phyloP scores from a whole-genome alignment of 1,139 yeast genomes.

The Nakaseomyces kungkrabaensis region DNA sequence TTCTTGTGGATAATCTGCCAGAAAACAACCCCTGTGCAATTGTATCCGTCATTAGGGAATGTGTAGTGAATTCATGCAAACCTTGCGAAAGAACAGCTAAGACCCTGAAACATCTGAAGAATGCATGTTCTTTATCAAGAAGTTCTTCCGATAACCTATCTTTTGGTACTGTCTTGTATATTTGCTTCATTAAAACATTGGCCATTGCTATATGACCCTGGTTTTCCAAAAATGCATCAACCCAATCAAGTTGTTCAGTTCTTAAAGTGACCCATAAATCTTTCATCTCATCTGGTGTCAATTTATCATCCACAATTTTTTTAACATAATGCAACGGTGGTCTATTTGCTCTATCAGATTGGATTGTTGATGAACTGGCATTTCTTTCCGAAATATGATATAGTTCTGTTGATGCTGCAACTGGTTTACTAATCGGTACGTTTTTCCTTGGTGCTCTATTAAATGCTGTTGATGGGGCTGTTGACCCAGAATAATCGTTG shows the following conservation, averaged over 20 bases:
- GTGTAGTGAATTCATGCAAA: conserved; percentile 44
- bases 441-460: not conserved
- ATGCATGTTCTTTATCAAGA: conserved; percentile 48
- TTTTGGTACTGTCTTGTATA: conserved; percentile 21
- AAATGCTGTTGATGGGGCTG: not conserved
- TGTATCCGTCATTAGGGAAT: conserved; percentile 45
- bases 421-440: not conserved
- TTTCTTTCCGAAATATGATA: conserved; percentile 8
- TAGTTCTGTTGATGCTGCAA: conserved; percentile 2
- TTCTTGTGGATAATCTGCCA: conserved; percentile 61
- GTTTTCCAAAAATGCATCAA: conserved; percentile 61
- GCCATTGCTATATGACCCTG: conserved; percentile 87
- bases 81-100: conserved; percentile 48
- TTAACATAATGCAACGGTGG: conserved; percentile 76
- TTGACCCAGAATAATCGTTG: not conserved
- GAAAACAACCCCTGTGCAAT: conserved; percentile 52
- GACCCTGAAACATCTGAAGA: conserved; percentile 55
- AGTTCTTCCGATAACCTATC: conserved; percentile 27
- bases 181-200: conserved; percentile 40
- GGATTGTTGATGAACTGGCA: conserved; percentile 9
- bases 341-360: conserved; percentile 18
- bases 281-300: conserved; percentile 62
- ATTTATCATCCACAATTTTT: conserved; percentile 57
- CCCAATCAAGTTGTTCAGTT: conserved; percentile 91
- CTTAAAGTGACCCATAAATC: conserved; percentile 85